Base-by-base conservation (phyloP, 2,329 filamentous ascomycete species). In the Amylocarpus encephaloides region DNA sequence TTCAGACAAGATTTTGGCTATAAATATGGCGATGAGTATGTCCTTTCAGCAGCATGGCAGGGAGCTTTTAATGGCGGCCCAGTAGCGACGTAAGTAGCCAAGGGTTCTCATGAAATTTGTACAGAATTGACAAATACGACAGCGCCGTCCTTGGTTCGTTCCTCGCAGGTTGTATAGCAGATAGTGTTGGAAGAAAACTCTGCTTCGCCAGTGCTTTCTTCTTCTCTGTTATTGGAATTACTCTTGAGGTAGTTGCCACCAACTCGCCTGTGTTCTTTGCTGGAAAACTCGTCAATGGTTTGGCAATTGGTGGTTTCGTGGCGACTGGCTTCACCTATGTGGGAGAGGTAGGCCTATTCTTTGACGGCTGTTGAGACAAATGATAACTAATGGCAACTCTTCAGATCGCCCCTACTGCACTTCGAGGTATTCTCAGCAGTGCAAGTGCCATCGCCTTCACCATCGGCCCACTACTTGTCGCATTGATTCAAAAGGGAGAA, bases 291-390 rank as follows among this genome's bases (percentile, higher is more conserved):
- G 50, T 74, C 2, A 65, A 74, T 3, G 67, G 71, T 1, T 59
- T 72, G 22, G 68, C 71, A 1, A 73, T 73, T 50, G 72, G 67
- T 19, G 71, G 72, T 43, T 57, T 74, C 15, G 69, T 73, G 2
- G 72, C 71, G 1, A 73, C 73, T 43, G 70, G 67, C 4, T 71
- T 72, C 50, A 71, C 73, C 18, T 75, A 74, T 54, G 70, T 70
- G 5, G 70, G 72, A 10, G 75, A 78, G 55, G 69, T 66, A n/a
- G 34, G 7, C 4, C 7, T 26, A 26, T 4, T 26, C 22, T 26
- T 26, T 4, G 7, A 26, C 7, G 4, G 22, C 22, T 26, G 22
- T 26, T 26, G 4, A 4, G 4, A 26, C n/a, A 26, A 26, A 26
- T 7, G 22, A 26, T 7, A 26, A 19, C 19, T 33, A 15, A 22